Percentiles rank a stretch among this genome's conserved stretches.
Conservation (phyloP, 2,329 filamentous ascomycete genomes). For the Colletotrichum australisinense region DNA sequence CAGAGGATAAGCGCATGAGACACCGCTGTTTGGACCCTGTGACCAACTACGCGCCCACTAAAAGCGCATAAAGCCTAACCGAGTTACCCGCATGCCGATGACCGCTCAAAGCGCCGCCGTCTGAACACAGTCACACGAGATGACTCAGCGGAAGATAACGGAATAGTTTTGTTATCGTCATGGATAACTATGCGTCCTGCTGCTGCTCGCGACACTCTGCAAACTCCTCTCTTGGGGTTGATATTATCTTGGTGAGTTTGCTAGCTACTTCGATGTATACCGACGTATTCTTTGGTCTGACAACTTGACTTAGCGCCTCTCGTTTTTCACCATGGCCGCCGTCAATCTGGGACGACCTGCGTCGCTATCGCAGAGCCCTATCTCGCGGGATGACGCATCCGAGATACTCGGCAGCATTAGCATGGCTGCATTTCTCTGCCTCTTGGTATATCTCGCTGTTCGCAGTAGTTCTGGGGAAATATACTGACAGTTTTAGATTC, state of each 20-base stretch:
- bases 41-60: neutral
- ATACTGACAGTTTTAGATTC: neutral
- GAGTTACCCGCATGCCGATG: neutral
- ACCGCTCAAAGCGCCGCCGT: neutral
- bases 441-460: neutral
- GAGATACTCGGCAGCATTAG: conserved; percentile 31
- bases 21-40: neutral
- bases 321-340: neutral
- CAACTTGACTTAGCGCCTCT: neutral
- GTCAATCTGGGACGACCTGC: neutral
- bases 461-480: too few species aligned
- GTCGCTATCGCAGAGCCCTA: neutral
- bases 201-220: too few species aligned
- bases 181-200: neutral
- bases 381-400: conserved; percentile 7
- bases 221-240: too few species aligned
- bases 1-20: neutral
- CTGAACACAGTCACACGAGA: neutral
- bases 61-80: neutral
- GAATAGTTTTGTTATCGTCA: conserved; percentile 1
- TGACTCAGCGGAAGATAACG: conserved; percentile 1
- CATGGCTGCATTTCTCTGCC: conserved; percentile 31
- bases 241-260: neutral
- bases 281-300: neutral
- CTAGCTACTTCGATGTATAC: neutral